Conservation (phyloP, 805 yeast species). For the Candida namnaoensis region DNA sequence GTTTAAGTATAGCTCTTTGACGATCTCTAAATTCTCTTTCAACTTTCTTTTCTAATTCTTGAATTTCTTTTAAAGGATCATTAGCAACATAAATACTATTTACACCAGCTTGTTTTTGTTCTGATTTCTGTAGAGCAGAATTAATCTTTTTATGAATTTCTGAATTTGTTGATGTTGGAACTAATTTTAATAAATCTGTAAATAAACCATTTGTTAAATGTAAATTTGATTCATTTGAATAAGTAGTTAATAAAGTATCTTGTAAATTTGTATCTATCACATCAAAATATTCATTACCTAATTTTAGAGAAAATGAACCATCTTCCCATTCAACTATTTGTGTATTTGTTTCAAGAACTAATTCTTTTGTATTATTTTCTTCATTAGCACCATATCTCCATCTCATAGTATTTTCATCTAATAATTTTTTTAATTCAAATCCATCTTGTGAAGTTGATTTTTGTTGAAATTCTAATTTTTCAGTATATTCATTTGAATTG, state of each 20-base stretch:
- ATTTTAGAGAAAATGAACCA: slow-evolving; percentile 76
- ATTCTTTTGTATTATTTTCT: slow-evolving; percentile 45
- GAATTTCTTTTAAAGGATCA: slow-evolving; percentile 66
- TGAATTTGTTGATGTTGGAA: slow-evolving; percentile 88
- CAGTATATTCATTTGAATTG: slow-evolving; percentile 63
- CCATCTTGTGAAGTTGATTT: slow-evolving; percentile 33
- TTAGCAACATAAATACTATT: slow-evolving; percentile 31
- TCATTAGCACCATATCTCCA: slow-evolving; percentile 82
- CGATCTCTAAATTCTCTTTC: slow-evolving; percentile 58
- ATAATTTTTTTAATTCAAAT: slow-evolving; percentile 52
- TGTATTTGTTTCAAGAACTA: slow-evolving; percentile 81
- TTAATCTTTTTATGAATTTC: slow-evolving; percentile 76
- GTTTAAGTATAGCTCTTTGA: slow-evolving; percentile 48
- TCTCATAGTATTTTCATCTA: slow-evolving; percentile 79
- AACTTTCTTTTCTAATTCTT: slow-evolving; percentile 59
- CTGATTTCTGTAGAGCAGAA: slow-evolving; percentile 42
- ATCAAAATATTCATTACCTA: slow-evolving; percentile 86
- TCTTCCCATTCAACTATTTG: slow-evolving; percentile 92
- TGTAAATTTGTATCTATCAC: slow-evolving; percentile 53
- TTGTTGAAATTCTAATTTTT: slow-evolving; percentile 31
- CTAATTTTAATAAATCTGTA: slow-evolving; percentile 57
- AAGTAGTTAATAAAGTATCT: slow-evolving; percentile 64
- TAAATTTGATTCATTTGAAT: slow-evolving; percentile 64
- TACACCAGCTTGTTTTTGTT: slow-evolving; percentile 24
- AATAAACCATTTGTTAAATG: slow-evolving; percentile 63